phyloP scores from a whole-genome alignment of 768 basidiomycete species.

The Leccinum truebloodii region DNA sequence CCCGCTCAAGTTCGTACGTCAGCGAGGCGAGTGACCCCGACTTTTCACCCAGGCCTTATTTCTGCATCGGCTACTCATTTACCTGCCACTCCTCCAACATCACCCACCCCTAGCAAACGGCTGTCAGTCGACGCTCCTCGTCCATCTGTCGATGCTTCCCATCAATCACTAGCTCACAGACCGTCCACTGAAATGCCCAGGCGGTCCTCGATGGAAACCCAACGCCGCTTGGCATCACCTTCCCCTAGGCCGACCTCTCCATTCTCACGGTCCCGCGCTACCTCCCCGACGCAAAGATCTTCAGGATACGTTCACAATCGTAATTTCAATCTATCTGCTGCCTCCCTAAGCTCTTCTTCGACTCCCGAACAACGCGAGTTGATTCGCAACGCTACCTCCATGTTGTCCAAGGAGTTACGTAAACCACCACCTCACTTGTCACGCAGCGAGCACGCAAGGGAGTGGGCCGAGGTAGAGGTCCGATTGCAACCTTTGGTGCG shows the following conservation, averaged over 20 bases:
- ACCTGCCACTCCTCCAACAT: slow-evolving; percentile 37
- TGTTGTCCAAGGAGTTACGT: slow-evolving; percentile 67
- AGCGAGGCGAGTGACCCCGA: slow-evolving; percentile 41
- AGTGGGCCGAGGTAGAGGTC: slow-evolving; percentile 78
- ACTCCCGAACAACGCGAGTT: slow-evolving; percentile 65
- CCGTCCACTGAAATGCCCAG: slow-evolving; percentile 29
- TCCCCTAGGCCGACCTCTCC: slow-evolving; percentile 45
- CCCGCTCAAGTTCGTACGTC: slow-evolving; percentile 47
- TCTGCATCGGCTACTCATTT: slow-evolving; percentile 55
- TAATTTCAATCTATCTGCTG: slow-evolving; percentile 59
- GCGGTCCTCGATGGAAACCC: slow-evolving; percentile 25
- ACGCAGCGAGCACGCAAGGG: slow-evolving; percentile 50
- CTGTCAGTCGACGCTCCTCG: slow-evolving; percentile 27
- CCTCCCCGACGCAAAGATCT: slow-evolving; percentile 46
- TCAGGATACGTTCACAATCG: slow-evolving; percentile 51
- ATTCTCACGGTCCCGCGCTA: slow-evolving; percentile 45
- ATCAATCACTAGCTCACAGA: slow-evolving; percentile 38
- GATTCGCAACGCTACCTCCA: slow-evolving; percentile 62
- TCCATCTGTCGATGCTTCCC: slow-evolving; percentile 32
- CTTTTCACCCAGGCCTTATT: slow-evolving; percentile 41
- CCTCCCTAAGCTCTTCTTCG: slow-evolving; percentile 49
- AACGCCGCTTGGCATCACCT: slow-evolving; percentile 28
- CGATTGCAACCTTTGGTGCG: slow-evolving; percentile 59
- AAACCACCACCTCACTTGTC: slow-evolving; percentile 59
- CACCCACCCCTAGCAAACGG: slow-evolving; percentile 33